Evolutionary conservation across 83 land plant species (phyloP).

Genomic region (Thuja plicata): DNA sequence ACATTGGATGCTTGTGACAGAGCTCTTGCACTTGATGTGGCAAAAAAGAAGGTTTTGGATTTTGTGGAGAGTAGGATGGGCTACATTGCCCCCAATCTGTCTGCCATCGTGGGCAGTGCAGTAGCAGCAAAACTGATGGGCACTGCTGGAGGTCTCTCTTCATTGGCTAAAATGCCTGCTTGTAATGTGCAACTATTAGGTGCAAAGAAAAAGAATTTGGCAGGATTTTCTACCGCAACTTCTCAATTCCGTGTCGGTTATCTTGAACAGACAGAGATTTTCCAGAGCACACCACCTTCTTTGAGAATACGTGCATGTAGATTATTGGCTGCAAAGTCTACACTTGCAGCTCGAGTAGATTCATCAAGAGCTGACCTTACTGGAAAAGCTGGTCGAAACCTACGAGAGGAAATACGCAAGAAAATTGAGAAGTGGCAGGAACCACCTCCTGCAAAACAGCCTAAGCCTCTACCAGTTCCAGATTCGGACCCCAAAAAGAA

Average conservation of each 20-base stretch:
- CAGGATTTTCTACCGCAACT: constrained; percentile 91
- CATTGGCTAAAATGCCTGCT: constrained; percentile 94
- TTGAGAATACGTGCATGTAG: constrained; percentile 80
- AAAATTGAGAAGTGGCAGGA: constrained; percentile 99
- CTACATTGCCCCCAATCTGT: constrained; percentile 89
- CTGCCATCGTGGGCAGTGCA: constrained; percentile 89
- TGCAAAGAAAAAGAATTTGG: constrained; percentile 87
- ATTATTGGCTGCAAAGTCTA: constrained; percentile 77
- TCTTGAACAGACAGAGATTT: constrained; percentile 81
- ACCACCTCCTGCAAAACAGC: constrained; percentile 91
- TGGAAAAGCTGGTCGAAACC: constrained; percentile 66
- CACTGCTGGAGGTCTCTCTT: constrained; percentile 81
- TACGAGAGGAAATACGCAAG: constrained; percentile 72
- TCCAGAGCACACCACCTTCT: constrained; percentile 88
- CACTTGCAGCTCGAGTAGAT: constrained; percentile 90
- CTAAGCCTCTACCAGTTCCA: constrained; percentile 93
- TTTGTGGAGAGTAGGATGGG: constrained; percentile 97
- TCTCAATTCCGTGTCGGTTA: constrained; percentile 82
- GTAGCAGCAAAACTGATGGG: constrained; percentile 97
- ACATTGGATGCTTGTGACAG: constrained; percentile 96
- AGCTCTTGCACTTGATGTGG: constrained; percentile 79
- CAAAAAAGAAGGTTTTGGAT: constrained; percentile 86
- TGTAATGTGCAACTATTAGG: constrained; percentile 96
- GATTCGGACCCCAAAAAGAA: constrained; percentile 94
- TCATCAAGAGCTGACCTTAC: constrained; percentile 79